Base-by-base conservation (phyloP, 768 basidiomycete species). In the Boletus sensibilis region DNA sequence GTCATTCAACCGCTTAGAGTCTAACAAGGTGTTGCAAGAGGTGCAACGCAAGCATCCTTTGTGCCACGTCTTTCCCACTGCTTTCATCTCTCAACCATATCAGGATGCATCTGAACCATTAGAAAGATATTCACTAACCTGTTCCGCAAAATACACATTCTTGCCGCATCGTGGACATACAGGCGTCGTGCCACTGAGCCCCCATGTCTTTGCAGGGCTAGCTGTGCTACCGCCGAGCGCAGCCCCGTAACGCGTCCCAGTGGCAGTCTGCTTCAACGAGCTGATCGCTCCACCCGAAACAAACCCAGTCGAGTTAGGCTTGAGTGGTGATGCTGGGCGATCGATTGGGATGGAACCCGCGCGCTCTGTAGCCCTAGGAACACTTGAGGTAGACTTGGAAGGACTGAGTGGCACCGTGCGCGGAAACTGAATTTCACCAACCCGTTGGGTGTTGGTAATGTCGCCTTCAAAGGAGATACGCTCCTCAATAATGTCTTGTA, bases 61-160 rank as follows among this genome's bases (percentile, higher is more conserved):
- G 61, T 93, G 91, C 72, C 78, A 93, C 16, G 86, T 88, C 76
- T 90, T 88, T 9, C 88, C 88, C 14, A 89, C 79, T 1, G 90
- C 90, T 70, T 89, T 90, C 55, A 89, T 83, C 90, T 90, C 59
- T 43, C 18, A 42, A 53, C 16, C 4, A 33, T 11, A 33, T 68
- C 29, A 64, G 50, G 49, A 42, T 23, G n/a, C 20, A 43, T 25
- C 20, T 5, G 18, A 39, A 27, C 41, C 3, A 50, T 13, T 20
- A 25, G 23, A n/a, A 16, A 42, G 34, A 52, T 4, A 12, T 46
- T 23, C 20, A 58, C 64, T 20, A 44, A 85, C 89, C 80, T 90
- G 89, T 69, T 93, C 90, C 14, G 91, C 90, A 65, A 93, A 92
- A 73, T 89, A 94, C 11, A 94, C 91, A 50, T 79, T 86, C 78